phyloP scores from a whole-genome alignment of 805 yeast species.

The Wickerhamomyces ciferrii region DNA sequence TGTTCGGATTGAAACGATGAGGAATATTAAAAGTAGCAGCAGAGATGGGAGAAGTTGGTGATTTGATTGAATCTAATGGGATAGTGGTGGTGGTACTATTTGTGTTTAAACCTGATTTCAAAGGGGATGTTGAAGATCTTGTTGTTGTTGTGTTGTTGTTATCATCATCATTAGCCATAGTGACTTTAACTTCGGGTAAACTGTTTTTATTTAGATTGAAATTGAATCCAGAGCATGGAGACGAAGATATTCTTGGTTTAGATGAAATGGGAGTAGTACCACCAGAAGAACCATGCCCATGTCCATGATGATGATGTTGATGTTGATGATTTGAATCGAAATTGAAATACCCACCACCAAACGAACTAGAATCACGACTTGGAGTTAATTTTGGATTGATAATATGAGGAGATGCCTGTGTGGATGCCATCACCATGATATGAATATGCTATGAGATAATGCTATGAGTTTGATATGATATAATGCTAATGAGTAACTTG shows the following conservation, averaged over 20 bases:
- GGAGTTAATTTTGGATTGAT: not conserved
- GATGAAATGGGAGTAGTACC: not conserved
- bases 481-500: too few species aligned
- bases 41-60: not conserved
- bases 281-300: not conserved
- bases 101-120: too few species aligned
- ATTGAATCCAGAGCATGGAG: not conserved
- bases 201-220: not conserved
- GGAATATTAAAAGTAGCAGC: not conserved
- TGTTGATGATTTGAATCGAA: not conserved
- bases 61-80: not conserved
- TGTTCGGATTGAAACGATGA: not conserved
- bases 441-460: too few species aligned
- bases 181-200: not conserved
- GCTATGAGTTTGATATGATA: too few species aligned
- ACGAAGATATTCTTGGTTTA: not conserved
- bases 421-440: constrained; percentile 1
- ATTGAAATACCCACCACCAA: constrained; percentile 2
- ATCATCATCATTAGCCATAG: not conserved
- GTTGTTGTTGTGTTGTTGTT: not conserved
- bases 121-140: too few species aligned
- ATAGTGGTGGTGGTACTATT: not conserved
- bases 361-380: not conserved
- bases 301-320: not conserved
- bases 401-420: constrained; percentile 1